Conservation (phyloP, 2,329 filamentous ascomycete species). For the Aspergillus viridinutans region DNA sequence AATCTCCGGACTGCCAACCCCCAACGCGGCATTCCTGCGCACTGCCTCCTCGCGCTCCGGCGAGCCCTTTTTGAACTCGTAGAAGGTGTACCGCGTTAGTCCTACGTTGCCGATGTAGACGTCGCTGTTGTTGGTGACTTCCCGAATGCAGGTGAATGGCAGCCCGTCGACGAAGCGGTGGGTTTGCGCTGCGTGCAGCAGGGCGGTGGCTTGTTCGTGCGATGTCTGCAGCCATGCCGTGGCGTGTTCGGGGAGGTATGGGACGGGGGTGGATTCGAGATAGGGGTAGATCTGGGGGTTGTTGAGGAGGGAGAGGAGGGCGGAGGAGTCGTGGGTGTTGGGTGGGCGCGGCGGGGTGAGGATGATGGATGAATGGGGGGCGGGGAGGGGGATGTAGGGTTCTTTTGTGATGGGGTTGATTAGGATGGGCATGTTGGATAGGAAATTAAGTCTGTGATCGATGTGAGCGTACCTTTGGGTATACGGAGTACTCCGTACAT, state of each 20-base stretch:
- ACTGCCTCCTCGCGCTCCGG: slow-evolving; percentile 13
- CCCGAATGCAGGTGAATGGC: slow-evolving; percentile 21
- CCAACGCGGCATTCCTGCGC: slow-evolving; percentile 15
- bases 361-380: slow-evolving; percentile 22
- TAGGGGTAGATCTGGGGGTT: slow-evolving; percentile 19
- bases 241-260: slow-evolving; percentile 20
- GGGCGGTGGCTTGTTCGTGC: background rate
- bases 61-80: slow-evolving; percentile 15
- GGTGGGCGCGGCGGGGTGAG: slow-evolving; percentile 20
- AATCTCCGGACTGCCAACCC: slow-evolving; percentile 19
- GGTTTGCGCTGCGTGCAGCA: background rate
- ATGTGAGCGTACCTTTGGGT: background rate
- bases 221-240: slow-evolving; percentile 10
- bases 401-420: slow-evolving; percentile 16
- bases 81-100: slow-evolving; percentile 21
- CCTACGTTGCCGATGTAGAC: slow-evolving; percentile 21
- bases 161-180: slow-evolving; percentile 12
- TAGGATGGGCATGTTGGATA: slow-evolving; percentile 14
- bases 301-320: slow-evolving; percentile 19
- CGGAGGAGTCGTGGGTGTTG: slow-evolving; percentile 9
- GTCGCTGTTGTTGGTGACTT: background rate
- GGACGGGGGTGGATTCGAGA: slow-evolving; percentile 23
- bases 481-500: background rate
- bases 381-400: slow-evolving; percentile 22
- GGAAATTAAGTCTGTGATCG: background rate